A percentile compares a stretch with the other conserved stretches of the same genome.
These are phyloP conservation scores for Xylaria intraflava DNA, from an alignment of 495 filamentous ascomycete genomes.

Conservation along the genomic window DNA sequence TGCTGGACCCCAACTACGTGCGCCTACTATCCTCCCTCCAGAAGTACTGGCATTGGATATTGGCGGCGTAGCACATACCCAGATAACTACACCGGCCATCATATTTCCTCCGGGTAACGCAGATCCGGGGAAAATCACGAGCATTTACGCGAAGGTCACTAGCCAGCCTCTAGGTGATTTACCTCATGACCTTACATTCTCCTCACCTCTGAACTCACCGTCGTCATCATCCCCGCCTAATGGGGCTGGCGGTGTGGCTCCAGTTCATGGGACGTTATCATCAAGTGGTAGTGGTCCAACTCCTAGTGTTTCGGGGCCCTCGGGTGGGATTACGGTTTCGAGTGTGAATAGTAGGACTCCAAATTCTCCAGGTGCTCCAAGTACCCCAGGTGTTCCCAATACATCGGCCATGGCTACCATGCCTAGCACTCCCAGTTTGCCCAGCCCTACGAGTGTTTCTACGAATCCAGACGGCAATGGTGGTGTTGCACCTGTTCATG, in stretches of 20 bases:
- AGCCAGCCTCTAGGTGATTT: constrained; percentile 15
- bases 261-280: constrained; percentile 9
- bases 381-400: background rate
- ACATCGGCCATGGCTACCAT: background rate
- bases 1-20: constrained; percentile 19
- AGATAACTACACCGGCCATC: constrained; percentile 13
- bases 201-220: background rate
- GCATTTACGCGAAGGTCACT: constrained; percentile 14
- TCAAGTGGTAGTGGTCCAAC: constrained; percentile 1
- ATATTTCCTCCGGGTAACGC: constrained; percentile 16
- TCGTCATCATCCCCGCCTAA: constrained; percentile 8
- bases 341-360: background rate
- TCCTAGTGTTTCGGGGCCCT: background rate
- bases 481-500: constrained; percentile 10
- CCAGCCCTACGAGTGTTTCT: background rate
- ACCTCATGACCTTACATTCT: constrained; percentile 12
- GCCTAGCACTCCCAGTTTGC: background rate
- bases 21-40: constrained; percentile 16
- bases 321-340: background rate
- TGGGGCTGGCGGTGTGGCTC: constrained; percentile 7
- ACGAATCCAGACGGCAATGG: constrained; percentile 11
- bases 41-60: constrained; percentile 14
- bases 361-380: background rate
- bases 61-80: constrained; percentile 19
- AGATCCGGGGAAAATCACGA: constrained; percentile 13